Evolutionary conservation across 441 rosid genomes (phyloP), one percentile per base, ranked within the genome.

Genomic region (Arabidopsis hybrid): DNA sequence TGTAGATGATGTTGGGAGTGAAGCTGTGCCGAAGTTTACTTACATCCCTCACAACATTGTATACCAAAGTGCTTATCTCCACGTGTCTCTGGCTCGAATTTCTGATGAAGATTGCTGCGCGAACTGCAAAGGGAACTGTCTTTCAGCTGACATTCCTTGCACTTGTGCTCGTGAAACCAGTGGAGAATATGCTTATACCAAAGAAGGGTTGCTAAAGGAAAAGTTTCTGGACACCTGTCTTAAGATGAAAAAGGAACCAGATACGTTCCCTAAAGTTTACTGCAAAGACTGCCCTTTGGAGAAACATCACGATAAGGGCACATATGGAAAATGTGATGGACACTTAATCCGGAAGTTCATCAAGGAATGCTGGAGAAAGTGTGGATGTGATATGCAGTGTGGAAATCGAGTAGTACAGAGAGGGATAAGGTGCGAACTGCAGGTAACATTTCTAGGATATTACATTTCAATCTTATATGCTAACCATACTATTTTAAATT

Each of bases 331-430:
- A 64, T 92, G 99, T 82, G 89, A 86, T 66, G 97, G 99, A 14
- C 99, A 94, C 64, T 70, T 90, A 83, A 67, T 92, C 43, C 82
- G 89, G 78, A 92, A 86, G 85, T 94, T 94, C 67, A 85, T 92
- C 49, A 94, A 94, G 76, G 97, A 95, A 78, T 95, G 97, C 61
- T 92, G 97, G 97, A 85, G 76, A 71, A 92, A 91, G 84, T 95
- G 99, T 79, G 97, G 97, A 65, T 92, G 97, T 62, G 61, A 78
- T 64, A 86, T 85, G 93, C 67, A 59, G 16, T 94, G 97, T 79
- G 93, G 95, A 65, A 95, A 95, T 80, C 86, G 97, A 52, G 67
- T 87, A 10, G 94, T 94, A n/a, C 96, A 90, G 71, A 83, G 95
- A 70, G 99, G 99, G 58, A 86, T 95, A 63, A 82, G 58, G 21